Percentiles rank a stretch among this genome's conserved stretches.
phyloP scores from a whole-genome alignment of 441 rosid species.

The Bocquillonia castaneifolia region DNA sequence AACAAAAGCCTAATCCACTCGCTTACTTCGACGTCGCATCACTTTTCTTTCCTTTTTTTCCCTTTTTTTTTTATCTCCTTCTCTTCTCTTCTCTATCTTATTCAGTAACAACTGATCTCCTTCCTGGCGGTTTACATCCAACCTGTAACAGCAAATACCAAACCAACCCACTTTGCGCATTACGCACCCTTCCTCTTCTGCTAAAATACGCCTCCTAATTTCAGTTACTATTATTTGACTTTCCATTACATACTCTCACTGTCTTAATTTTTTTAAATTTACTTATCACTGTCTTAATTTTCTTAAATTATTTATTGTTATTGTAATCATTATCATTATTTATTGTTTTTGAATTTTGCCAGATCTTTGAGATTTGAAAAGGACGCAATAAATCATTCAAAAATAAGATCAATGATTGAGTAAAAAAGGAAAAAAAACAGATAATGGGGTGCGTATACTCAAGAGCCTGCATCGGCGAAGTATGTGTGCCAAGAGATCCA shows the following conservation, averaged over 20 bases:
- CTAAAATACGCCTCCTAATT: slow-evolving; percentile 1
- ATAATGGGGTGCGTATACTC: slow-evolving; percentile 97
- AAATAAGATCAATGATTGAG: neutral
- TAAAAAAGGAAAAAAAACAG: too few relatives aligned
- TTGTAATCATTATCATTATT: too few relatives aligned
- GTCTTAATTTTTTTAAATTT: too few relatives aligned
- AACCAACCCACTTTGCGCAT: neutral
- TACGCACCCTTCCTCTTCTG: neutral
- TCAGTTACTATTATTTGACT: too few relatives aligned
- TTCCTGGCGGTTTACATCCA: neutral
- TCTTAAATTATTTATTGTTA: too few relatives aligned
- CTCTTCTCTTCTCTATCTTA: neutral
- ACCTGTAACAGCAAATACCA: neutral
- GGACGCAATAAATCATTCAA: neutral
- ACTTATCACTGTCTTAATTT: too few relatives aligned
- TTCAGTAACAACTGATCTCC: too few relatives aligned
- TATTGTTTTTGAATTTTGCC: too few relatives aligned
- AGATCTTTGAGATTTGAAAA: neutral
- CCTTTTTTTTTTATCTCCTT: too few relatives aligned
- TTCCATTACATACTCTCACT: too few relatives aligned
- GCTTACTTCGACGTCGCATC: neutral
- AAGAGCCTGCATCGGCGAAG: slow-evolving; percentile 90
- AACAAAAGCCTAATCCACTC: neutral
- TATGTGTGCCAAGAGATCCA: slow-evolving; percentile 63
- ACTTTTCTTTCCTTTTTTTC: neutral